These are phyloP conservation scores for Alnus glutinosa DNA, from an alignment of 306 rosid genomes.

Conservation along the genomic window DNA sequence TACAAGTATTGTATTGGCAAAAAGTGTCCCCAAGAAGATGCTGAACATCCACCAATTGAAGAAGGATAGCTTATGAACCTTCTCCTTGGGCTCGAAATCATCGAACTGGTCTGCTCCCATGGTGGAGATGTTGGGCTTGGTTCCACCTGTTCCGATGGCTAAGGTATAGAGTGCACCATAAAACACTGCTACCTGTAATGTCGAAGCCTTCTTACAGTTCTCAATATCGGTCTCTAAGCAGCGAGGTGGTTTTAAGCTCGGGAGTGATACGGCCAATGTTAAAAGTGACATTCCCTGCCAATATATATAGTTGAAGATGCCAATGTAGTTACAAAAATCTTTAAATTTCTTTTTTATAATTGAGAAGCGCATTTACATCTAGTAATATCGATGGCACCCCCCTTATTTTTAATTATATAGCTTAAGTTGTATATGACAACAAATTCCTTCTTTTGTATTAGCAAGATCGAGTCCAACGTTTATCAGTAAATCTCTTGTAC, in stretches of 20 bases:
- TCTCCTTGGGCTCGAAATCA: conserved; percentile 75
- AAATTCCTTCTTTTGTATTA: too few species aligned
- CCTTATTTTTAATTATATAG: too few species aligned
- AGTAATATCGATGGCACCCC: not conserved
- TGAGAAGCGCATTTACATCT: too few species aligned
- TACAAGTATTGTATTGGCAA: conserved; percentile 78
- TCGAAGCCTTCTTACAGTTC: conserved; percentile 69
- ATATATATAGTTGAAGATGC: not conserved
- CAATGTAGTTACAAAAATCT: not conserved
- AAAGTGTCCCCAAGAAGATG: conserved; percentile 75
- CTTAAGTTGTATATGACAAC: too few species aligned
- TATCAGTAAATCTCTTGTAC: too few species aligned
- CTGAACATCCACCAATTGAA: conserved; percentile 99
- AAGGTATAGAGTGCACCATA: conserved; percentile 77
- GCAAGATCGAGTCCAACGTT: too few species aligned
- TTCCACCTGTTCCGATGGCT: conserved; percentile 88
- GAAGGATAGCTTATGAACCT: conserved; percentile 71
- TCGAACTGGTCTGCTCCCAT: conserved; percentile 96
- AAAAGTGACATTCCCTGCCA: conserved; percentile 79
- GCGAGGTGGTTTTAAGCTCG: conserved; percentile 64
- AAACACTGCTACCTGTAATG: conserved; percentile 64
- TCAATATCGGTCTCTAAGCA: conserved; percentile 41
- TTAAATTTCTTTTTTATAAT: too few species aligned
- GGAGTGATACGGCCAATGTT: conserved; percentile 70
- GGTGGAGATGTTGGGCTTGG: conserved; percentile 89